Evolutionary conservation across 768 basidiomycete species (phyloP), one percentile per base, ranked within the genome.

Genomic region (Tricholomella constricta): DNA sequence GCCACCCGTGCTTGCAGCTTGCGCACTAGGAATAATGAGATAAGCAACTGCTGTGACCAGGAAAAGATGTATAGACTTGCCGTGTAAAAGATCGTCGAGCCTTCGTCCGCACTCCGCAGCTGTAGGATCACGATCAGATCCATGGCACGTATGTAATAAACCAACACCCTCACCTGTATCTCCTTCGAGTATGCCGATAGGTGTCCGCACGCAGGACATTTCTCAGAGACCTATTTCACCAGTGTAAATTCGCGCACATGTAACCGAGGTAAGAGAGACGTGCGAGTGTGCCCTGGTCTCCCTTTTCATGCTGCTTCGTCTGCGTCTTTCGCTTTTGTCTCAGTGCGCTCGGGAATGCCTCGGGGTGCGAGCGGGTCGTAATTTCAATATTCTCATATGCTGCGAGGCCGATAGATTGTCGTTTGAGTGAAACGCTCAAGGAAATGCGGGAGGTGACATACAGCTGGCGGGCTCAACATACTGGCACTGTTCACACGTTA

Each of bases 311-410:
- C 15, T 76, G 71, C 65, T 91, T 91, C 9, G 91, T 94, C 68
- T 92, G 86, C 0, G 93, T 97, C 70, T 95, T 92, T 51, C 90
- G 78, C 62, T 92, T 92, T 60, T 95, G 91, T 62, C 88, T 76
- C 54, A 98, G 70, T 0, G 86, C 81, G 23, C 92, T 94, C 0
- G 97, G 96, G 68, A 98, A 98, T 3, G 97, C 96, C 50, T 94
- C 91, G 0, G 94, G 90, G 57, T 94, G 90, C 7, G 95, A 97
- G 22, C 84, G 86, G 0, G 97, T 98, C 47, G 86, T 85, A 44
- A 95, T 93, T 58, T 89, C 84, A 25, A 87, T 88, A 69, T 93
- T 90, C 61, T 98, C 94, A 67, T 96, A 98, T 3, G 93, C 94
- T 37, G 38, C 31, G 42, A 17, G 31, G 6, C 10, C n/a, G 31